These are phyloP conservation scores for Psilocybe subaeruginosa DNA, from an alignment of 768 basidiomycete genomes.

Conservation along the genomic window DNA sequence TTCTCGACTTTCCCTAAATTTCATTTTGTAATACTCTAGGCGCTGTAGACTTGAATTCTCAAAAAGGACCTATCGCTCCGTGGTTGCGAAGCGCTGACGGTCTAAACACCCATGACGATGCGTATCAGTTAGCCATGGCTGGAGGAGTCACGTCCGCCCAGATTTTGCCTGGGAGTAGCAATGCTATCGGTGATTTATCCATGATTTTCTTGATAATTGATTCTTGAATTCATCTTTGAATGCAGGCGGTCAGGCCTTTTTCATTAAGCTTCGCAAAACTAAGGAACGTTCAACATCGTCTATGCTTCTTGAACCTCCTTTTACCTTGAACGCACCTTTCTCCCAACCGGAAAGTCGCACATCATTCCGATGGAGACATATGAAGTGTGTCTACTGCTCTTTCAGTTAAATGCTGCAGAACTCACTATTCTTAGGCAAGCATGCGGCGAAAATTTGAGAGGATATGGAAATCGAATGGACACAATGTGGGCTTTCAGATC, in stretches of 20 bases:
- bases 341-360: constrained; percentile 41
- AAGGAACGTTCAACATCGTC: constrained; percentile 74
- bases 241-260: constrained; percentile 84
- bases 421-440: constrained; percentile 48
- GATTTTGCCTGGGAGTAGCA: constrained; percentile 76
- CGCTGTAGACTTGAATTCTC: constrained; percentile 63
- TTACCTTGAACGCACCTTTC: constrained; percentile 44
- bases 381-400: constrained; percentile 56
- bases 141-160: constrained; percentile 90
- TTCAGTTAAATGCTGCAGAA: background rate
- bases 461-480: constrained; percentile 73
- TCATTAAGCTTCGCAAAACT: constrained; percentile 84
- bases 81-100: constrained; percentile 85
- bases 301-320: constrained; percentile 86
- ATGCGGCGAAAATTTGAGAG: constrained; percentile 55
- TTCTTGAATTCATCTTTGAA: background rate
- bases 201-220: background rate
- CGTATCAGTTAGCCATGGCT: constrained; percentile 72
- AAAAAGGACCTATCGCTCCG: constrained; percentile 69
- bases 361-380: constrained; percentile 73
- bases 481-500: constrained; percentile 75
- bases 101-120: constrained; percentile 84
- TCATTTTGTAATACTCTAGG: constrained; percentile 28
- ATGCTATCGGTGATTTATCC: constrained; percentile 63
- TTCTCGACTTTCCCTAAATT: background rate